Evolutionary conservation across 192 early-diverging fungal genomes (phyloP).

Genomic region (Gaertneriomyces sp.): DNA sequence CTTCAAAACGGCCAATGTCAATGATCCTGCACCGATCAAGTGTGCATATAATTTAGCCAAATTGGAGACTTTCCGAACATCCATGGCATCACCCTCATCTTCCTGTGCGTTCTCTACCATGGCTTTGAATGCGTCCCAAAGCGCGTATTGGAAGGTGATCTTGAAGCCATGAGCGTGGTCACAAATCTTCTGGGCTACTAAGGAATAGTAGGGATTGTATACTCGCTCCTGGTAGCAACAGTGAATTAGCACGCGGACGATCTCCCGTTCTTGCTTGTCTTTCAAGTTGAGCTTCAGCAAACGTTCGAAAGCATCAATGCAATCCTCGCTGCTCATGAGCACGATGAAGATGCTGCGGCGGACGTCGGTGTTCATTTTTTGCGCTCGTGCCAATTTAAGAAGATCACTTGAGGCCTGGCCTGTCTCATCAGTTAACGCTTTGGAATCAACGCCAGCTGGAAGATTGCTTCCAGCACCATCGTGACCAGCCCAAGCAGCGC

Average conservation of each 20-base stretch:
- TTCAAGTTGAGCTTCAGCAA: slow-evolving; percentile 80
- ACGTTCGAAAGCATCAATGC: slow-evolving; percentile 86
- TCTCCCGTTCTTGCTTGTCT: slow-evolving; percentile 92
- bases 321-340: slow-evolving; percentile 92
- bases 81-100: slow-evolving; percentile 50
- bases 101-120: slow-evolving; percentile 63
- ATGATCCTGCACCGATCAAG: slow-evolving; percentile 63
- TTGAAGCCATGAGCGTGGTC: slow-evolving; percentile 70
- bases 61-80: slow-evolving; percentile 72
- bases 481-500: slow-evolving; percentile 86
- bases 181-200: slow-evolving; percentile 80
- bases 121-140: slow-evolving; percentile 93
- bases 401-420: slow-evolving; percentile 43
- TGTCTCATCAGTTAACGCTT: neutral
- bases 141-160: slow-evolving; percentile 88
- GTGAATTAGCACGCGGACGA: slow-evolving; percentile 85
- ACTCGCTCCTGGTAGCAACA: slow-evolving; percentile 83
- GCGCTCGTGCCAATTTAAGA: slow-evolving; percentile 71
- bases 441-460: slow-evolving; percentile 18
- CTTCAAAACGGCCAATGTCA: slow-evolving; percentile 75
- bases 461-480: slow-evolving; percentile 35
- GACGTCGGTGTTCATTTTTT: slow-evolving; percentile 97
- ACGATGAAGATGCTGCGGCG: slow-evolving; percentile 87
- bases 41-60: slow-evolving; percentile 82
- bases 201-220: slow-evolving; percentile 92